phyloP scores from a whole-genome alignment of 257 asterid species.

The Nemophila menziesii region DNA sequence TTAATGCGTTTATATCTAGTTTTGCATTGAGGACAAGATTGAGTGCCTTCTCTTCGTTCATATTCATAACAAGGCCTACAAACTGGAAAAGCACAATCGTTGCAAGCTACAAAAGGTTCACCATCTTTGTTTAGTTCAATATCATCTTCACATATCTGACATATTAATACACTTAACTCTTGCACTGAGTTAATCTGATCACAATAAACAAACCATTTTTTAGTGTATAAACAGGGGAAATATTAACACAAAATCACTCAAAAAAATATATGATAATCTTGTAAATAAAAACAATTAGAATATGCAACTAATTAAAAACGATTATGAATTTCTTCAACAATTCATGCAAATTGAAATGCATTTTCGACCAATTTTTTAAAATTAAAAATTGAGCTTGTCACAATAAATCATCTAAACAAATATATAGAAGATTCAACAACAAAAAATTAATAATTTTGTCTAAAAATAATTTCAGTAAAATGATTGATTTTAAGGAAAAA shows the following conservation, averaged over 20 bases:
- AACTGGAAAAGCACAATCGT: constrained; percentile 89
- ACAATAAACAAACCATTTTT: neutral
- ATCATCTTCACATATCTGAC: constrained; percentile 78
- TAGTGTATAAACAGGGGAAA: neutral
- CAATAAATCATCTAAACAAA: no score
- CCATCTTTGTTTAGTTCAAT: constrained; percentile 51
- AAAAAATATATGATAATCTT: no score
- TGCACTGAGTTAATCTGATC: constrained; percentile 54
- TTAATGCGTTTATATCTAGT: constrained; percentile 81
- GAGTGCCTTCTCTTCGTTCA: constrained; percentile 82
- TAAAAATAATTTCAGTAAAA: no score
- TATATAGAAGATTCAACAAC: no score
- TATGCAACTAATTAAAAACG: no score
- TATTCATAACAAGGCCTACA: constrained; percentile 78
- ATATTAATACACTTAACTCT: constrained; percentile 57
- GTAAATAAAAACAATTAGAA: no score
- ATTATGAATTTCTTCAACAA: no score
- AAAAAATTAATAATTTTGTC: no score
- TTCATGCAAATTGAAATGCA: no score
- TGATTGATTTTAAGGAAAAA: no score
- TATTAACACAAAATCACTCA: neutral
- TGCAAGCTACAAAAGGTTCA: constrained; percentile 85
- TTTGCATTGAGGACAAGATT: constrained; percentile 88
- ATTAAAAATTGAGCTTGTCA: no score
- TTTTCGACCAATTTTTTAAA: no score